Base-by-base conservation (phyloP, 1,139 yeast species). In the Yamadazyma friedrichii region DNA sequence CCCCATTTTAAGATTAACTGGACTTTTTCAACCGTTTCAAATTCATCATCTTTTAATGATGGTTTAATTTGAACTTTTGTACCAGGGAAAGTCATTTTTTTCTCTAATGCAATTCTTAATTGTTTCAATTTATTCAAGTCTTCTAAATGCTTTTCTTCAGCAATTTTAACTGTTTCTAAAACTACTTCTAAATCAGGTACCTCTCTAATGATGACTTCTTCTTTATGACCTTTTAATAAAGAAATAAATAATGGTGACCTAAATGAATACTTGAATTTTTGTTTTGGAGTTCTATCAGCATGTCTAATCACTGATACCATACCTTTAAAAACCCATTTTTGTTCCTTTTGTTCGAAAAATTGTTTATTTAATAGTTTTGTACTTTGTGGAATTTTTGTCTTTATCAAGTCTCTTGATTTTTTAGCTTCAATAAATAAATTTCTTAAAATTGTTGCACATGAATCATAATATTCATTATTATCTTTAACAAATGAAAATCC, bases 271-370 rank as follows among this genome's bases (percentile, higher is more conserved):
- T 94, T 94, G 70, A 94, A 88, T 60, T 94, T 94, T 64, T 94
- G 98, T 59, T 94, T 94, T n/a, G 98, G 98, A 0, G 98, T 94
- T 60, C 99, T 80, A 61, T 94, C 99, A 4, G 98, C 98, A 64
- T 94, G 99, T 55, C 99, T 80, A 41, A 94, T 84, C 27, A 93
- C 95, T 25, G 86, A 78, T 9, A 93, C 96, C 67, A 87, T 71
- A 8, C 98, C 98, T 62, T 94, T 94, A 61, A 93, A 84, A 4
- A 87, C 88, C 99, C 99, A 94, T 62, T 93, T 93, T 59, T 91
- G 97, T 53, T 86, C 85, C 64, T 88, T 87, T 51, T 87, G 93
- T 59, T 85, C 93, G 47, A 71, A 72, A 48, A 69, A 74, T 40
- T 70, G 61, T 50, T 64, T 67, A 50, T 68, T 60, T 34, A 65